Evolutionary conservation across 2,329 filamentous ascomycete genomes (phyloP).

Genomic region (Talaromyces sp.): DNA sequence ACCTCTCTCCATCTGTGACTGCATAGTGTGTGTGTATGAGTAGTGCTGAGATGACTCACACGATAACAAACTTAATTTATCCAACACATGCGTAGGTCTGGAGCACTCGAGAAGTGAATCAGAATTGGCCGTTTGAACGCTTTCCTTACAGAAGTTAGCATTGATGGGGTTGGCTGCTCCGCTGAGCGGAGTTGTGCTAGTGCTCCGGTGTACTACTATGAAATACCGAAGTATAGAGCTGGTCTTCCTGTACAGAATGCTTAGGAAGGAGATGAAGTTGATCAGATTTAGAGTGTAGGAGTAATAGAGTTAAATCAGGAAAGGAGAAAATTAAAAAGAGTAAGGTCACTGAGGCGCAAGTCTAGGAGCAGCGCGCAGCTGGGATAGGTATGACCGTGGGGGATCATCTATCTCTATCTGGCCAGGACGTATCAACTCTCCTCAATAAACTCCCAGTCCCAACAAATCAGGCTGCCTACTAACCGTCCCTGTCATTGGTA

Average conservation of each 20-base stretch:
- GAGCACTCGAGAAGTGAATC: neutral
- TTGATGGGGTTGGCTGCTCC: neutral
- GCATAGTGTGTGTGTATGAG: neutral
- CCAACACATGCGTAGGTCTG: neutral
- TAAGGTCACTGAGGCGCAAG: neutral
- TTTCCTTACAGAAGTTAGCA: neutral
- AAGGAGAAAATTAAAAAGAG: neutral
- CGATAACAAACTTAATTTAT: neutral
- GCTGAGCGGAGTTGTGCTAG: conserved; percentile 1
- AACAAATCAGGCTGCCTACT: neutral
- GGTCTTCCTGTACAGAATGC: neutral
- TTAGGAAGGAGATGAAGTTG: neutral
- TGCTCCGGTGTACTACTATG: neutral
- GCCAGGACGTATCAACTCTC: neutral
- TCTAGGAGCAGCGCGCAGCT: neutral
- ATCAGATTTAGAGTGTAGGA: neutral
- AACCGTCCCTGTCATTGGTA: neutral
- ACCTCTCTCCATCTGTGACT: neutral
- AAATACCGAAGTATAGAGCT: neutral
- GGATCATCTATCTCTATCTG: neutral
- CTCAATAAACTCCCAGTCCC: neutral
- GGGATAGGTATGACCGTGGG: neutral
- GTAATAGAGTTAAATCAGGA: too few relatives aligned
- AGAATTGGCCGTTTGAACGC: neutral
- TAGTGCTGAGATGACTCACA: conserved; percentile 2